Evolutionary conservation across 163 green algal genomes (phyloP).

Genomic region (Scenedesmus sp.): DNA sequence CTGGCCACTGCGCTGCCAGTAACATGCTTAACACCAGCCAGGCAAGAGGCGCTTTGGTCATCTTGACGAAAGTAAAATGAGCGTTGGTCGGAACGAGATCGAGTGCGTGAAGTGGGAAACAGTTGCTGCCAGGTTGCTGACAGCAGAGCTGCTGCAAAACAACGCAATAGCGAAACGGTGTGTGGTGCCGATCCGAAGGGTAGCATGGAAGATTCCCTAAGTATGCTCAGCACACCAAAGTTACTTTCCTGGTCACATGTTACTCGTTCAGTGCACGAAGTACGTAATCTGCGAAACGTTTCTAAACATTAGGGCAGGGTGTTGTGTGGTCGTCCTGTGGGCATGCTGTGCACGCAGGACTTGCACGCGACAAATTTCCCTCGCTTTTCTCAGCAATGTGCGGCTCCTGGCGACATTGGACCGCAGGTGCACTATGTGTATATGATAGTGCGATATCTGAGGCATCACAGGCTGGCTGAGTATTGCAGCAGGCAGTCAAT

Average conservation of each 20-base stretch:
- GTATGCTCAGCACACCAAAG: conserved; percentile 9
- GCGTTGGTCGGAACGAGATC: neutral
- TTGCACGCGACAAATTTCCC: neutral
- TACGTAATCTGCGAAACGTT: neutral
- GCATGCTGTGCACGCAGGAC: neutral
- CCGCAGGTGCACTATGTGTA: neutral
- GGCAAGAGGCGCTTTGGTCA: neutral
- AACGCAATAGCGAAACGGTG: neutral
- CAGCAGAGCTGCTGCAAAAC: neutral
- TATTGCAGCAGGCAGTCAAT: neutral
- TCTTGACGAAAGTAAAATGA: neutral
- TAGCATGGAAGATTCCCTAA: neutral
- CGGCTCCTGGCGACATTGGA: neutral
- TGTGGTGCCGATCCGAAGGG: neutral
- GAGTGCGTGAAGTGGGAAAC: neutral
- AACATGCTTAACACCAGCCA: neutral
- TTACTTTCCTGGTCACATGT: neutral
- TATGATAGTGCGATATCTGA: neutral
- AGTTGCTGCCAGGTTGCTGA: neutral
- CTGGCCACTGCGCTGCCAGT: neutral
- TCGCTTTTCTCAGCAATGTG: neutral
- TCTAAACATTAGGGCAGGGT: too few species aligned
- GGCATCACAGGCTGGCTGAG: neutral
- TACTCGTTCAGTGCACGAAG: neutral
- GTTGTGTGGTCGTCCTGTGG: too few species aligned